These are phyloP conservation scores for Fragaria ananassa DNA, from an alignment of 306 rosid genomes.

Conservation along the genomic window DNA sequence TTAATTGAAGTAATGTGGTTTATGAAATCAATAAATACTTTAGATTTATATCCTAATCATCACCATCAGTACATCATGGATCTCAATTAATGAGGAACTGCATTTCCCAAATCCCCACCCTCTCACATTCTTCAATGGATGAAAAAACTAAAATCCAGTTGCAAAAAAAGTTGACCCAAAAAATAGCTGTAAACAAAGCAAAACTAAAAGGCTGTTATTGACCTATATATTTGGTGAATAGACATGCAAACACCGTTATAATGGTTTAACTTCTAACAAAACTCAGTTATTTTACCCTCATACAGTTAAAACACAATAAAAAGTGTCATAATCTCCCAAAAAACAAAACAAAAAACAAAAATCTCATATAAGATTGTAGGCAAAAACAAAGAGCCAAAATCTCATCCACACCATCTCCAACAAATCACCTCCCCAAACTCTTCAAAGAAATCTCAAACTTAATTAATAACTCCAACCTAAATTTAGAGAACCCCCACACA, in stretches of 20 bases:
- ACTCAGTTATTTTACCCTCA: slow-evolving; percentile 14
- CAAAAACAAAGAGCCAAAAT: slow-evolving; percentile 13
- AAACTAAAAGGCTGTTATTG: not conserved
- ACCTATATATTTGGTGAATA: not conserved
- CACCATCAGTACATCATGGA: not conserved
- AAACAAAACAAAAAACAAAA: not conserved
- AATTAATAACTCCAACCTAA: slow-evolving; percentile 26
- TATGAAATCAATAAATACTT: not conserved
- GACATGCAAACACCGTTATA: not conserved
- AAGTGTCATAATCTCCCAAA: not conserved
- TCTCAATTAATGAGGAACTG: slow-evolving; percentile 16
- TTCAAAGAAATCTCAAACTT: slow-evolving; percentile 32
- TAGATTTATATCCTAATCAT: not conserved
- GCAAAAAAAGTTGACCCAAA: not conserved
- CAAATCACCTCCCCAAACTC: slow-evolving; percentile 31
- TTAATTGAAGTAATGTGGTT: not conserved
- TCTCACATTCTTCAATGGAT: slow-evolving; percentile 27
- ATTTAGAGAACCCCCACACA: slow-evolving; percentile 27
- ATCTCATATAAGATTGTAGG: not conserved
- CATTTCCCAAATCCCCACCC: slow-evolving; percentile 17
- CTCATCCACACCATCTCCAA: slow-evolving; percentile 38
- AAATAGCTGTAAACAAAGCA: not conserved
- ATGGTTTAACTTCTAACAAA: not conserved
- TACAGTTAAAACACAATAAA: not conserved
- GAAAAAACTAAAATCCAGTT: slow-evolving; percentile 5